Percentiles rank a stretch among this genome's conserved stretches.
Evolutionary conservation across 2,329 filamentous ascomycete species (phyloP).

Genomic region (Neoarthrinium moseri): DNA sequence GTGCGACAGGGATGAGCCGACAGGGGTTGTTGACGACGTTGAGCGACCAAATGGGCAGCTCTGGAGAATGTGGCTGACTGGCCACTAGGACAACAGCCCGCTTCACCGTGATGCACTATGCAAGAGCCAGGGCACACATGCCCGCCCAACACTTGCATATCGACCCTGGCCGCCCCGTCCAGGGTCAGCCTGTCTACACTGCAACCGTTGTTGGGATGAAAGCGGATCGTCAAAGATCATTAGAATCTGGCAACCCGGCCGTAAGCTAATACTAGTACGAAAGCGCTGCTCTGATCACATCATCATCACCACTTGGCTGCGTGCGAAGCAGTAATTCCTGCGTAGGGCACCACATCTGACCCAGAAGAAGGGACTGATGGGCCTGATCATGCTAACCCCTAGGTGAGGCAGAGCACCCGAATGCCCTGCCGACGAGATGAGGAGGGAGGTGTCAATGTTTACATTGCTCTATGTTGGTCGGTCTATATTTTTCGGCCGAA

Average conservation of each 20-base stretch:
- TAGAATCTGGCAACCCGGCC: background rate
- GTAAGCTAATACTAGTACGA: background rate
- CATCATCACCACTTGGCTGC: too few relatives aligned
- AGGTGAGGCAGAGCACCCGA: too few relatives aligned
- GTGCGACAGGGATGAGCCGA: slow-evolving; percentile 21
- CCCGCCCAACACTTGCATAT: slow-evolving; percentile 21
- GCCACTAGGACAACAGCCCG: slow-evolving; percentile 28
- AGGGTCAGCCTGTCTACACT: slow-evolving; percentile 7
- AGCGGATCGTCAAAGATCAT: background rate
- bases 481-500: background rate
- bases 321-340: too few relatives aligned
- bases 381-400: too few relatives aligned
- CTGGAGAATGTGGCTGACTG: slow-evolving; percentile 30
- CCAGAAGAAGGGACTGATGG: too few relatives aligned
- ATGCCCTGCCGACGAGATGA: too few relatives aligned
- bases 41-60: slow-evolving; percentile 26
- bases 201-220: too few relatives aligned
- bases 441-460: too few relatives aligned
- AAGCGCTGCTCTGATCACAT: too few relatives aligned
- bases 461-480: too few relatives aligned
- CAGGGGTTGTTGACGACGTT: slow-evolving; percentile 18
- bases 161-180: slow-evolving; percentile 23
- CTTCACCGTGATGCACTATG: slow-evolving; percentile 21
- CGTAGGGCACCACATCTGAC: too few relatives aligned
- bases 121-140: slow-evolving; percentile 8